Conservation (phyloP, 441 rosid species). For the Pelargonium cotyledonis region DNA sequence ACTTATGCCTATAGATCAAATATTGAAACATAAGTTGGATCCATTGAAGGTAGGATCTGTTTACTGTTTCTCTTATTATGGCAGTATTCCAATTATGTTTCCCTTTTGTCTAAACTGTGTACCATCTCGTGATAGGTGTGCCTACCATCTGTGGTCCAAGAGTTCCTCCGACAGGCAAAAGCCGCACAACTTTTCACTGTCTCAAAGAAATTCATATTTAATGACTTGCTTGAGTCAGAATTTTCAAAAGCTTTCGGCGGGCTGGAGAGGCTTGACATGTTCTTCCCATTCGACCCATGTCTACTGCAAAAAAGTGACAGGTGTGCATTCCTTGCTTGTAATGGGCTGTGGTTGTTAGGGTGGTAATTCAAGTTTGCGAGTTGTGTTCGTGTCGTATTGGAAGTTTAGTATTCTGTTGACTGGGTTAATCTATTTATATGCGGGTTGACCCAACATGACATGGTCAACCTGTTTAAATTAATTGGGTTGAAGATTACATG, state of each 20-base stretch:
- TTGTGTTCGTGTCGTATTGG: background rate
- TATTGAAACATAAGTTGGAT: slow-evolving; percentile 52
- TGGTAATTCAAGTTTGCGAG: too few species aligned
- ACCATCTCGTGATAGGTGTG: slow-evolving; percentile 47
- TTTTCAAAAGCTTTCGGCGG: slow-evolving; percentile 76
- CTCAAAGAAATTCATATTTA: slow-evolving; percentile 40
- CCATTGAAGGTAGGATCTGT: slow-evolving; percentile 54
- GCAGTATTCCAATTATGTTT: background rate
- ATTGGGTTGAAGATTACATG: too few species aligned
- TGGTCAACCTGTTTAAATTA: too few species aligned
- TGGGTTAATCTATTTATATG: too few species aligned
- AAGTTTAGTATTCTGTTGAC: background rate
- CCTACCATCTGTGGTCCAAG: slow-evolving; percentile 68
- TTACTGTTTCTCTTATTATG: background rate
- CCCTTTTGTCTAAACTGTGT: background rate
- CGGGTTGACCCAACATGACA: too few species aligned
- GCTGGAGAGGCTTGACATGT: slow-evolving; percentile 72
- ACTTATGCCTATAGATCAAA: slow-evolving; percentile 47
- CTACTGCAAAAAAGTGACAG: slow-evolving; percentile 62
- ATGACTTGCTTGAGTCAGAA: slow-evolving; percentile 52
- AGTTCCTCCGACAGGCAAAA: slow-evolving; percentile 82
- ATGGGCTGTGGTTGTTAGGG: background rate
- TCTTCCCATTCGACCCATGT: slow-evolving; percentile 92
- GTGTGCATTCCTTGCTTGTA: slow-evolving; percentile 25
- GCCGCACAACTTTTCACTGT: slow-evolving; percentile 52